These are phyloP conservation scores for Phytophthora brassicae DNA, from an alignment of 352 stramenopile species.

Conservation along the genomic window DNA sequence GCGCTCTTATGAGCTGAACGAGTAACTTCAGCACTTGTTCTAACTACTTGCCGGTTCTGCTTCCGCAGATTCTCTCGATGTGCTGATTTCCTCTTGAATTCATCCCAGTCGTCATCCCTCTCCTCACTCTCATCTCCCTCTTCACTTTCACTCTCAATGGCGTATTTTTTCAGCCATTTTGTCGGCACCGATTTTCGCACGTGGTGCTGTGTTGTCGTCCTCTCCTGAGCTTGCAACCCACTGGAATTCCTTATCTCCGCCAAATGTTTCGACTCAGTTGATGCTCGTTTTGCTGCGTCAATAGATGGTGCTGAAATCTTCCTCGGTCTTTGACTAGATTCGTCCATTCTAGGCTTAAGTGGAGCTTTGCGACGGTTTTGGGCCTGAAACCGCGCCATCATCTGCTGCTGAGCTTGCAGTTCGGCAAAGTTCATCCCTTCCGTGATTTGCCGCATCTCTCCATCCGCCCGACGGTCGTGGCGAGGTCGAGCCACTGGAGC, in stretches of 20 bases:
- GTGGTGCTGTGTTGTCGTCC: conserved; percentile 5
- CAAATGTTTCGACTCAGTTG: neutral
- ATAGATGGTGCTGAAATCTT: neutral
- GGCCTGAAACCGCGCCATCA: conserved; percentile 41
- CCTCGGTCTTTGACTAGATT: neutral
- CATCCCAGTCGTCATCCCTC: conserved; percentile 18
- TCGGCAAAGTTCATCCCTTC: conserved; percentile 50
- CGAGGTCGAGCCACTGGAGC: conserved; percentile 1
- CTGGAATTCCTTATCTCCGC: conserved; percentile 1
- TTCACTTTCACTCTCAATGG: conserved; percentile 16
- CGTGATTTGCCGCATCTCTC: conserved; percentile 29
- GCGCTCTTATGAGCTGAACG: neutral
- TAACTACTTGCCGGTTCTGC: neutral
- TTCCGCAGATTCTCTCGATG: conserved; percentile 10
- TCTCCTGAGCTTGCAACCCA: conserved; percentile 14
- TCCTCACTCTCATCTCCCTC: conserved; percentile 17
- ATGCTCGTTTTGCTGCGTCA: neutral
- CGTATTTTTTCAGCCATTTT: neutral
- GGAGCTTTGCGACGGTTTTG: conserved; percentile 28
- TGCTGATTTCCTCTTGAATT: conserved; percentile 19
- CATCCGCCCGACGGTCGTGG: neutral
- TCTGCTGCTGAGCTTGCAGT: conserved; percentile 52
- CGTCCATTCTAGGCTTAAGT: neutral
- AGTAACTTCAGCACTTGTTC: neutral
- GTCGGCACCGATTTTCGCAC: conserved; percentile 6